phyloP scores from a whole-genome alignment of 768 basidiomycete genomes.

The Amanita exitialis region DNA sequence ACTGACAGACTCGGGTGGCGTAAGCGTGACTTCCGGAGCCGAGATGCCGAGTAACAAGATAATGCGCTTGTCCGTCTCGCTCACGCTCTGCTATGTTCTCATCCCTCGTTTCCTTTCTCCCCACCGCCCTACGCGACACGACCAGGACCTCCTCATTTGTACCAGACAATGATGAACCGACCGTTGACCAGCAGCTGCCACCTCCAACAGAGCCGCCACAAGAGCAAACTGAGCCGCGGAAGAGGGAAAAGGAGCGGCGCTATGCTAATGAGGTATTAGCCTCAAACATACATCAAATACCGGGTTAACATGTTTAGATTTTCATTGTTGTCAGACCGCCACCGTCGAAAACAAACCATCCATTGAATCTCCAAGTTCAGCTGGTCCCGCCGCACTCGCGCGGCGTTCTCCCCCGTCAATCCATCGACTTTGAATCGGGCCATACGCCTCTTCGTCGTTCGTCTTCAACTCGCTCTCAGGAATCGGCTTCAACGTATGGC shows the following conservation, averaged over 20 bases:
- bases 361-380: slow-evolving; percentile 86
- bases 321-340: slow-evolving; percentile 91
- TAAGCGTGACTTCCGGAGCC: background rate
- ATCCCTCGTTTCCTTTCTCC: slow-evolving; percentile 3
- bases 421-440: slow-evolving; percentile 28
- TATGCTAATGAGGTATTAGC: slow-evolving; percentile 1
- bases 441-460: slow-evolving; percentile 27
- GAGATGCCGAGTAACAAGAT: background rate
- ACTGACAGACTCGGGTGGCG: no score
- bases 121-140: slow-evolving; percentile 1
- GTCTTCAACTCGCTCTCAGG: slow-evolving; percentile 51
- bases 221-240: background rate
- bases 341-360: slow-evolving; percentile 75
- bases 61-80: background rate
- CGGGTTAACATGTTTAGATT: slow-evolving; percentile 37
- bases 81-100: slow-evolving; percentile 4
- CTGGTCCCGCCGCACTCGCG: slow-evolving; percentile 65
- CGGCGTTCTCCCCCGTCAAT: slow-evolving; percentile 27
- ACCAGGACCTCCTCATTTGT: background rate
- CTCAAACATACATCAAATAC: background rate
- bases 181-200: background rate
- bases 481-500: slow-evolving; percentile 30
- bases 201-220: background rate
- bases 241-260: background rate
- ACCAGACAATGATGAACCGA: slow-evolving; percentile 1